These are phyloP conservation scores for Leucoagaricus sp. DNA, from an alignment of 1,284 basidiomycete species.

Conservation along the genomic window DNA sequence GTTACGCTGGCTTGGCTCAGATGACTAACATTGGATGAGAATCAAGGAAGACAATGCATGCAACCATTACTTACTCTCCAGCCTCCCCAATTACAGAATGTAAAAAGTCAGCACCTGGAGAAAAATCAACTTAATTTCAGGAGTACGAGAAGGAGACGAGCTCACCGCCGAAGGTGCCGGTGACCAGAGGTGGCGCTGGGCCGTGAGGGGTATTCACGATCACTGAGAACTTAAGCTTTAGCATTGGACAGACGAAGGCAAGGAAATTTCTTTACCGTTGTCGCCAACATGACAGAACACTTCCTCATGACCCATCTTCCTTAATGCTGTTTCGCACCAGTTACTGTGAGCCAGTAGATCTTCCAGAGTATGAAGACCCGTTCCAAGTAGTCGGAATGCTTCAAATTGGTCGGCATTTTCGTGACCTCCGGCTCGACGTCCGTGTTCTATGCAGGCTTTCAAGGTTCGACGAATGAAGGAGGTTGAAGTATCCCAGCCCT, in stretches of 20 bases:
- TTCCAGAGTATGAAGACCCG: slow-evolving; percentile 73
- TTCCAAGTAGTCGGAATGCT: slow-evolving; percentile 70
- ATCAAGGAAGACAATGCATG: neutral
- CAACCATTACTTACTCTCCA: slow-evolving; percentile 49
- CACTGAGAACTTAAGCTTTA: slow-evolving; percentile 33
- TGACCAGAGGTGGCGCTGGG: slow-evolving; percentile 75
- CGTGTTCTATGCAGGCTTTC: slow-evolving; percentile 59
- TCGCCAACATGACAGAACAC: slow-evolving; percentile 90
- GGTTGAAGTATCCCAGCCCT: slow-evolving; percentile 80
- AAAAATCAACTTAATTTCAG: slow-evolving; percentile 1
- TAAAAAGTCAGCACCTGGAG: slow-evolving; percentile 68
- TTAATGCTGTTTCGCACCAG: slow-evolving; percentile 74
- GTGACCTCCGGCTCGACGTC: slow-evolving; percentile 54
- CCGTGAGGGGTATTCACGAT: slow-evolving; percentile 73
- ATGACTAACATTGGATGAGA: slow-evolving; percentile 37
- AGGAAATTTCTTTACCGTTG: slow-evolving; percentile 41
- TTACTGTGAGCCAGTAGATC: slow-evolving; percentile 83
- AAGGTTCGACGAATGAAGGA: slow-evolving; percentile 74
- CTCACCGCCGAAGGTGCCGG: slow-evolving; percentile 75
- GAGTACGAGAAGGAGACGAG: neutral
- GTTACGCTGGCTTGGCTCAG: slow-evolving; percentile 78
- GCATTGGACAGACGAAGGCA: no score
- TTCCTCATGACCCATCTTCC: slow-evolving; percentile 70
- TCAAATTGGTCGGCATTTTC: slow-evolving; percentile 70
- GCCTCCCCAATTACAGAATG: slow-evolving; percentile 66